A percentile compares a stretch with the other conserved stretches of the same genome.
phyloP scores from a whole-genome alignment of 2,329 filamentous ascomycete genomes.

The Camillea tinctor region DNA sequence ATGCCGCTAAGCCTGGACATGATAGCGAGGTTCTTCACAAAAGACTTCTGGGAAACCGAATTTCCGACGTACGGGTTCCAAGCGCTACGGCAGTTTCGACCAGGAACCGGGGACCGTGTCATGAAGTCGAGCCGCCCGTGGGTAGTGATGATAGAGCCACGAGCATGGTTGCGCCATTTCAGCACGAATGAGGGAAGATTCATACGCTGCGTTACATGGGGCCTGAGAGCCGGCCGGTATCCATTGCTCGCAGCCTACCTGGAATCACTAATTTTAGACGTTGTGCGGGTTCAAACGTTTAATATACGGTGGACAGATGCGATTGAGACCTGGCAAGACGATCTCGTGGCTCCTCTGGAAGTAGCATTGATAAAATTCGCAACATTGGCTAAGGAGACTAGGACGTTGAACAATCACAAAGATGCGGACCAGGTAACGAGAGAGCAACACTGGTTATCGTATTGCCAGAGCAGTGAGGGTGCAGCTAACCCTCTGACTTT shows the following conservation, averaged over 20 bases:
- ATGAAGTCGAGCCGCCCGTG: constrained; percentile 1
- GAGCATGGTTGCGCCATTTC: background rate
- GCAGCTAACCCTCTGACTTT: background rate
- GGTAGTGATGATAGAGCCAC: accelerated
- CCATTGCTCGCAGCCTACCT: background rate
- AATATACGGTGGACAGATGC: background rate
- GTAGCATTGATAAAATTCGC: background rate
- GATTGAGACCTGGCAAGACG: background rate
- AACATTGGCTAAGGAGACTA: background rate
- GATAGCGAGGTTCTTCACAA: constrained; percentile 24
- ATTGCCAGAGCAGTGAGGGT: background rate
- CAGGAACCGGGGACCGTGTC: background rate
- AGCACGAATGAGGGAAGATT: background rate
- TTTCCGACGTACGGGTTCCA: constrained; percentile 16
- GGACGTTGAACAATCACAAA: background rate
- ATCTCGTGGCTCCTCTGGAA: background rate
- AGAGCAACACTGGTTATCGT: background rate
- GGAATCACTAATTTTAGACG: background rate
- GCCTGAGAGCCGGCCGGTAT: background rate
- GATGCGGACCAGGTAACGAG: background rate
- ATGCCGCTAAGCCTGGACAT: constrained; percentile 18
- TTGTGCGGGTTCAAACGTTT: background rate
- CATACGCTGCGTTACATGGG: background rate
- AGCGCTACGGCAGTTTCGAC: constrained; percentile 14
- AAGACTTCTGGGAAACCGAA: constrained; percentile 26